A percentile compares a stretch with the other conserved stretches of the same genome.
Evolutionary conservation across 1,284 basidiomycete species (phyloP).

Genomic region (Schizopora paradoxa): DNA sequence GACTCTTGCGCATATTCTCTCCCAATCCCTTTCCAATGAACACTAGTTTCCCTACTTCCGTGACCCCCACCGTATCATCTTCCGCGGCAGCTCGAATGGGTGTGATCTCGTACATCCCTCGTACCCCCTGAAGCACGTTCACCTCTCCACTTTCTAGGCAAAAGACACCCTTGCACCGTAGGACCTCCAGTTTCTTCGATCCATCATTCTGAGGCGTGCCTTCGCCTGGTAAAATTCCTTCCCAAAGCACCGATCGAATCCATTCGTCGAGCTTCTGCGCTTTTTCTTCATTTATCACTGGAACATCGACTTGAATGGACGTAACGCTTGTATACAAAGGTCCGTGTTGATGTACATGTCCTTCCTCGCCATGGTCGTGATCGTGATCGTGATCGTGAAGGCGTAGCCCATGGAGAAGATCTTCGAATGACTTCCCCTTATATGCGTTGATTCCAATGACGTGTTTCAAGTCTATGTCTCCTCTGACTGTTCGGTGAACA

Average conservation of each 20-base stretch:
- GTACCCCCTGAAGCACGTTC: constrained; percentile 81
- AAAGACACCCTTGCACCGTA: constrained; percentile 84
- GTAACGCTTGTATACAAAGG: constrained; percentile 70
- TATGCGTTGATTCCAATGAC: constrained; percentile 83
- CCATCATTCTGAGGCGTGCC: constrained; percentile 19
- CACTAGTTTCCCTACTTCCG: constrained; percentile 72
- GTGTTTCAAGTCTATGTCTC: constrained; percentile 61
- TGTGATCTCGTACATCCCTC: constrained; percentile 77
- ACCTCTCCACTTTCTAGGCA: constrained; percentile 45
- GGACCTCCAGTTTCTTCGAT: constrained; percentile 43
- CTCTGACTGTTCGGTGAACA: constrained; percentile 64
- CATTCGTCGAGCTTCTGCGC: constrained; percentile 63
- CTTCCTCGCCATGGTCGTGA: constrained; percentile 23
- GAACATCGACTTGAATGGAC: constrained; percentile 64
- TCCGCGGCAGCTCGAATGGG: no score
- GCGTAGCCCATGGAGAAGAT: constrained; percentile 22
- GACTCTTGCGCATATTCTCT: constrained; percentile 45
- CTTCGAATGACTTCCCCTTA: constrained; percentile 32
- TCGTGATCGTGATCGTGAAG: constrained; percentile 33
- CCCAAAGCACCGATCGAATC: constrained; percentile 79
- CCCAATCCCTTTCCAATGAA: constrained; percentile 80
- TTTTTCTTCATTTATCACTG: constrained; percentile 42
- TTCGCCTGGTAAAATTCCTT: constrained; percentile 41
- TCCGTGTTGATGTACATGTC: constrained; percentile 25
- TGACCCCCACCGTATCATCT: constrained; percentile 37